Base-by-base conservation (phyloP, 2,329 filamentous ascomycete genomes). In the Colletotrichum paranaense region DNA sequence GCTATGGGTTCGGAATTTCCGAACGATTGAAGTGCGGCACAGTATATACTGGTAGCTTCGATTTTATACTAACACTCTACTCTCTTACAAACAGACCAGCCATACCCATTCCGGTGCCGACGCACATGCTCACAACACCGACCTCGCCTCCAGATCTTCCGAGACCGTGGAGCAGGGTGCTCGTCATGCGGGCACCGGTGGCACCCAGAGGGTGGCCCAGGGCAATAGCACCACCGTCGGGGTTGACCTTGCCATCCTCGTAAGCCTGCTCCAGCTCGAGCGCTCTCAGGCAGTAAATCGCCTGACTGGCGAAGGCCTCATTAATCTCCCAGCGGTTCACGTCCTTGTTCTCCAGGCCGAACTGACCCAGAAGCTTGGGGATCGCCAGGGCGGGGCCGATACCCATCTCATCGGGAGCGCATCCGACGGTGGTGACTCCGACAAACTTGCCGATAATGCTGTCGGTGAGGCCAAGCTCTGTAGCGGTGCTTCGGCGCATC, bases 281-380 rank as follows among this genome's bases (percentile, higher is more conserved):
- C 78, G 91, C 88, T 73, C 94, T 86, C 58, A 96, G 84, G 78
- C 93, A 95, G 84, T 97, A 88, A 5, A 93, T 82, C 1, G 89
- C 86, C 82, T 92, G 91, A 77, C 89, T 91, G 3, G 91, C 91
- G 82, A 92, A 92, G 7, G 91, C 91, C 88, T 98, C 95, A 82
- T 98, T 98, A 82, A 98, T 93, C 86, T 98, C 95, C 95, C 95
- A 98, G 11, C 97, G 86, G 46, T 92, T 89, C 0, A 98, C 90
- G 71, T 98, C 94, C 2, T 87, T 86, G 14, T 86, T 92, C 56
- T 84, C 80, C 16, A 98, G 81, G 0, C 92, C 94, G 1, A 92
- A 89, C 74, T 90, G 89, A 22, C 86, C 82, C n/a, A 98, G 87
- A 24, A 98, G 87, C 80, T 92, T 93, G 7, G 95, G 95, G 65